Percentiles rank a stretch among this genome's conserved stretches.
Evolutionary conservation across 208 protist species (phyloP).

Genomic region (Leishmania lainsoni): DNA sequence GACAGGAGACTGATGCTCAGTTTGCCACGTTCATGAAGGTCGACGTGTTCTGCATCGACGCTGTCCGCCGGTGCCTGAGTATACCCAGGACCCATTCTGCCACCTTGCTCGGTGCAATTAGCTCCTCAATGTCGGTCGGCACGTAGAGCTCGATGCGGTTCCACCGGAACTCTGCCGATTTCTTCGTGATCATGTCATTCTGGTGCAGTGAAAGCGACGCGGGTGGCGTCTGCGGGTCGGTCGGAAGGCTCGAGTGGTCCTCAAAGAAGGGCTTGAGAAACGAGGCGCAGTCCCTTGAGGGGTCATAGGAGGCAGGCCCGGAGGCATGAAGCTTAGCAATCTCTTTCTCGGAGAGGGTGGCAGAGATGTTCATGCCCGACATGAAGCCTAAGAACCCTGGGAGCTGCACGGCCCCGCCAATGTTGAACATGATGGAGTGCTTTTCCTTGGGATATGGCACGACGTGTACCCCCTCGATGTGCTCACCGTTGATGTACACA

Average conservation of each 20-base stretch:
- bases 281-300: slow-evolving; percentile 25
- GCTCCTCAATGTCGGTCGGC: slow-evolving; percentile 26
- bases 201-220: slow-evolving; percentile 9
- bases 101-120: slow-evolving; percentile 22
- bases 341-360: slow-evolving; percentile 63
- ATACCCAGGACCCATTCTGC: slow-evolving; percentile 33
- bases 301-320: slow-evolving; percentile 44
- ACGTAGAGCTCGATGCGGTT: slow-evolving; percentile 29
- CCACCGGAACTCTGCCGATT: slow-evolving; percentile 28
- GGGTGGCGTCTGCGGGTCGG: slow-evolving; percentile 5
- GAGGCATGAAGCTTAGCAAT: slow-evolving; percentile 49
- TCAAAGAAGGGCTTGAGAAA: slow-evolving; percentile 36
- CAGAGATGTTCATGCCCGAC: slow-evolving; percentile 74
- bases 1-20: slow-evolving; percentile 72
- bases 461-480: slow-evolving; percentile 35
- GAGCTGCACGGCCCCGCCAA: slow-evolving; percentile 56
- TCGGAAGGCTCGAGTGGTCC: background rate
- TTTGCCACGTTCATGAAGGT: slow-evolving; percentile 52
- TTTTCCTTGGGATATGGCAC: slow-evolving; percentile 68
- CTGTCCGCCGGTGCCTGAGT: slow-evolving; percentile 29
- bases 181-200: slow-evolving; percentile 31
- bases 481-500: slow-evolving; percentile 76
- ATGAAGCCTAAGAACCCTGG: slow-evolving; percentile 76
- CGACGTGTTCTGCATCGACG: slow-evolving; percentile 14
- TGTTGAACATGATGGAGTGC: slow-evolving; percentile 56